A percentile compares a stretch with the other conserved stretches of the same genome.
These are phyloP conservation scores for Coniella vitis DNA, from an alignment of 2,329 filamentous ascomycete species.

Conservation along the genomic window DNA sequence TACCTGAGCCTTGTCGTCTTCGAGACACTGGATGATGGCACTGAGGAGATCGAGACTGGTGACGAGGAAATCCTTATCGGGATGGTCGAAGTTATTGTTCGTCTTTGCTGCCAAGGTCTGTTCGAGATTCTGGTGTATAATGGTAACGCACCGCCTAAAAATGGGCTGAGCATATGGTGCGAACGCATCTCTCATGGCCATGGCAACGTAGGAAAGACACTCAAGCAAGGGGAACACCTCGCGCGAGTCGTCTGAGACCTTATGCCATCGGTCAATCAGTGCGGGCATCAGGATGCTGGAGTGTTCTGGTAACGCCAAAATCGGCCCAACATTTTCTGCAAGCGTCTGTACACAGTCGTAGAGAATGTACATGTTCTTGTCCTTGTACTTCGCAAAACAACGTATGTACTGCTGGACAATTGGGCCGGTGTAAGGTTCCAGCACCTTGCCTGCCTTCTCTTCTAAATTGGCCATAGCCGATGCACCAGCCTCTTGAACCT, in stretches of 20 bases:
- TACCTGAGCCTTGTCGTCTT: constrained; percentile 63
- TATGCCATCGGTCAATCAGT: constrained; percentile 80
- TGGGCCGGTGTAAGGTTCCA: constrained; percentile 80
- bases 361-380: constrained; percentile 96
- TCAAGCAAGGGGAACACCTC: constrained; percentile 95
- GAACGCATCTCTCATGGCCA: constrained; percentile 76
- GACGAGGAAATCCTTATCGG: constrained; percentile 95
- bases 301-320: constrained; percentile 74
- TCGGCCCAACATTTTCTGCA: constrained; percentile 80
- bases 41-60: constrained; percentile 91
- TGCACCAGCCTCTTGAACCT: constrained; percentile 91
- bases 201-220: constrained; percentile 89
- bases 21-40: constrained; percentile 85
- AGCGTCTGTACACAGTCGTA: constrained; percentile 98
- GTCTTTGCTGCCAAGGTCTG: constrained; percentile 64
- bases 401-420: constrained; percentile 88
- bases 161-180: constrained; percentile 79
- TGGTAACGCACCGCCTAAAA: constrained; percentile 79
- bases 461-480: constrained; percentile 95
- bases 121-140: constrained; percentile 87
- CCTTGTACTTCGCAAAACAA: constrained; percentile 94
- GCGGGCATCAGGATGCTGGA: constrained; percentile 86
- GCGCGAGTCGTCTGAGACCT: constrained; percentile 78
- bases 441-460: constrained; percentile 76
- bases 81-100: constrained; percentile 64